Conservation (phyloP, 768 basidiomycete genomes). For the Lepiota venenata region DNA sequence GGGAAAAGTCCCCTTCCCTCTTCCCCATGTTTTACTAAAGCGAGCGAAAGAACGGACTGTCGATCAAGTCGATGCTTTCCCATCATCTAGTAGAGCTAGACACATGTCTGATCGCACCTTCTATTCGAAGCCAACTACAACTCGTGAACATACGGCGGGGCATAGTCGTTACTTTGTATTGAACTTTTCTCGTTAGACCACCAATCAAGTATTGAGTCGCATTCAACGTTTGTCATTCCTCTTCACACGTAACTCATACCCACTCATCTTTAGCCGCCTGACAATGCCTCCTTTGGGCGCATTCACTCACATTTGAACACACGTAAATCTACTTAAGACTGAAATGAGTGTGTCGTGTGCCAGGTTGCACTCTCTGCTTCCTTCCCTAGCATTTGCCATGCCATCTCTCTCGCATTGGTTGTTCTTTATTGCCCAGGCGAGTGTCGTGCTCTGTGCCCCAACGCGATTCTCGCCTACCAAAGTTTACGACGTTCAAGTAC, state of each 20-base stretch:
- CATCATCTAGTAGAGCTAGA: neutral
- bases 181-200: too few species aligned
- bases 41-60: neutral
- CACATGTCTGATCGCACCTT: neutral
- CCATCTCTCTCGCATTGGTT: neutral
- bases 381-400: neutral
- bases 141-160: neutral
- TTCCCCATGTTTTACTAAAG: neutral
- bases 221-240: too few species aligned
- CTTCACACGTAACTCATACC: neutral
- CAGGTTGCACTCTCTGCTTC: neutral
- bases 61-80: neutral
- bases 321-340: neutral
- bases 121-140: neutral
- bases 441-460: neutral
- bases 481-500: constrained; percentile 18
- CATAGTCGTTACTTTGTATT: too few species aligned
- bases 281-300: neutral
- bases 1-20: neutral
- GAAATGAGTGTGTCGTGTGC: neutral
- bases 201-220: too few species aligned
- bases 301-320: neutral
- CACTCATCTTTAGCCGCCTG: neutral
- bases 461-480: neutral
- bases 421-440: neutral